Evolutionary conservation across 352 stramenopile species (phyloP), one percentile per base, ranked within the genome.

Genomic region (Pythium rhizo-oryzae): DNA sequence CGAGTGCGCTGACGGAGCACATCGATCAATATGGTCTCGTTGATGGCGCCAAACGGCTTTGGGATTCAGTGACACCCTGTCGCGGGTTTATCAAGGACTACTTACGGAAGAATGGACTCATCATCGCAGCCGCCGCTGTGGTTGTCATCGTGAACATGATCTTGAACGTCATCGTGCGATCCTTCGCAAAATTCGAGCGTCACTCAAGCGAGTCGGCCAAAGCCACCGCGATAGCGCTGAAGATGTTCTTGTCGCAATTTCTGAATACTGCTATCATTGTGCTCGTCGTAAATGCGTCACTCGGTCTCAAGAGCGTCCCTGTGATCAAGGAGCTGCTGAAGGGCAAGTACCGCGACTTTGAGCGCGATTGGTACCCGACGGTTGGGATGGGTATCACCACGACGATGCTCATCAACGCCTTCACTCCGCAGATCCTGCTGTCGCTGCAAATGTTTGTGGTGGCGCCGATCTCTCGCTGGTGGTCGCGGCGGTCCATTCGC

Each of bases 301-400:
- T 93, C 0, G 74, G 68, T 1, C 51, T 92, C 15, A 73, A 58
- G 7, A 55, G 58, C 1, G 60, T 90, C 9, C 84, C 85, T 0
- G 28, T 93, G 9, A 52, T 83, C 1, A 72, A 74, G 0, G 81
- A 92, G 1, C 72, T 96, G 5, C 82, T 96, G 52, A 76, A 91
- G 50, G 89, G 89, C 30, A 88, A 93, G 53, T 96, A 84, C 67
- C 74, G 28, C 5, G 89, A 96, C 67, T 95, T 96, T 70, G 81
- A 94, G 59, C 87, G 87, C 43, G 79, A 91, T 9, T 96, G 89
- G 89, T 96, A 95, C 70, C 84, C 85, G 18, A 92, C 76, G 8
- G 89, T 96, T n/a, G 89, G 89, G 35, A 91, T 94, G 72, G 87
- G 84, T 28, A 87, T 96, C 65, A 92, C 89, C 0, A 91, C 85